Base-by-base conservation (phyloP, 176 grass and related monocot genomes). In the Oryza coarctata region DNA sequence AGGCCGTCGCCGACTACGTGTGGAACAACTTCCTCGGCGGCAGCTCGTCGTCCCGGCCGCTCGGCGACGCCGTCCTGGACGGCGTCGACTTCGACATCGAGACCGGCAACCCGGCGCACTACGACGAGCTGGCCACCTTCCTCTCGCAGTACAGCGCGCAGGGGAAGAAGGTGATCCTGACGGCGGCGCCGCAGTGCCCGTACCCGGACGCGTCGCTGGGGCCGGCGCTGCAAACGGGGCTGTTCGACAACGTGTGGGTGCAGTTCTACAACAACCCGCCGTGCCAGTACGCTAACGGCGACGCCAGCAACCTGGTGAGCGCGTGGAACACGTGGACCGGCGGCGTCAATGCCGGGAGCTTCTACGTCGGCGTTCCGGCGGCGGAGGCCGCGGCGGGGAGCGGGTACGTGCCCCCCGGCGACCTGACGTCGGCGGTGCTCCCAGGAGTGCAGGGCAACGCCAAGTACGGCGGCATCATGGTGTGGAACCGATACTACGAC, bases 51-150 rank as follows among this genome's bases (percentile, higher is more conserved):
- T 78, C 84, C 0, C 84, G 88, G 0, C 88, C 91, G 17, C 84
- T 97, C 34, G 94, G 91, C 43, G n/a, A 38, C 36, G 94, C 94
- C 44, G 73, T 89, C 13, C 94, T 97, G 20, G 91, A 97, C 68
- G 94, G 88, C 68, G 45, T 97, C 63, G 88, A 97, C 81, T 86
- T 97, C 78, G 84, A 97, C 78, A 93, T 91, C 79, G 86, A 91
- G 73, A 52, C 4, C 31, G 70, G 81, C 29, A 50, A 68, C 41
- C 9, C 73, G 27, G 63, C 67, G 41, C 71, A 93, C 74, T 97
- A 73, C 25, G 83, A 89, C 43, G 81, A 87, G 1, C 82, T 97
- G 12, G 91, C 86, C 0, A 85, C 0, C 1, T 78, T 43, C 64
- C 76, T 90, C 31, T 85, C 13, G 3, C 15, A 45, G n/a, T 11